These are phyloP conservation scores for Wickerhamomyces mucosus DNA, from an alignment of 805 yeast genomes.

Conservation along the genomic window DNA sequence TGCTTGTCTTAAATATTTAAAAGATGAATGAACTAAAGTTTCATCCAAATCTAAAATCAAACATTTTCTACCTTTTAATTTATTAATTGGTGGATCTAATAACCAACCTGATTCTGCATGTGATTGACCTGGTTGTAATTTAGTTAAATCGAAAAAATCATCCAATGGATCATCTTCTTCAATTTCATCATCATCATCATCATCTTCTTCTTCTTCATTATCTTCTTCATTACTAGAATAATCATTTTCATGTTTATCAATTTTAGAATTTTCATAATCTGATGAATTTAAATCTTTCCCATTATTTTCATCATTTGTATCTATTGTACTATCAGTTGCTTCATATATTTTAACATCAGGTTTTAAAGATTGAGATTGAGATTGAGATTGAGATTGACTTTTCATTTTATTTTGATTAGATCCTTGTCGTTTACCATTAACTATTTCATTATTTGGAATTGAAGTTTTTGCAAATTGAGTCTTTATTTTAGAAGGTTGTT, in stretches of 20 bases:
- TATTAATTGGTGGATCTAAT: constrained; percentile 42
- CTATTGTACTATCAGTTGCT: constrained; percentile 19
- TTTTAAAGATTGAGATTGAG: constrained; percentile 5
- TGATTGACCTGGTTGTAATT: constrained; percentile 64
- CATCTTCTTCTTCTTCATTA: constrained; percentile 15
- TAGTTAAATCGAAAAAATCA: constrained; percentile 46
- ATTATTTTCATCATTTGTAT: constrained; percentile 4
- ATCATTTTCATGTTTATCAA: constrained; percentile 1
- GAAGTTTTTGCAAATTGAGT: neutral
- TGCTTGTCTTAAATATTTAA: constrained; percentile 83
- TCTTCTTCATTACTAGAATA: constrained; percentile 5
- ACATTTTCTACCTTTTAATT: constrained; percentile 64
- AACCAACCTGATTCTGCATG: constrained; percentile 58
- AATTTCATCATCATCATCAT: constrained; percentile 17
- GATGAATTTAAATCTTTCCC: constrained; percentile 4
- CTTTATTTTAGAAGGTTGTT: no score
- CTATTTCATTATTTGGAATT: neutral
- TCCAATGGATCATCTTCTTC: constrained; percentile 20
- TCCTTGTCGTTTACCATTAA: constrained; percentile 1
- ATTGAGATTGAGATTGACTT: no score
- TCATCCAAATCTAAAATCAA: constrained; percentile 89
- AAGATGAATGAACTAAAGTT: constrained; percentile 91
- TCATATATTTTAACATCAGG: constrained; percentile 21
- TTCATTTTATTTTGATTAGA: no score
- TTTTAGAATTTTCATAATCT: constrained; percentile 4